phyloP scores from a whole-genome alignment of 2,329 filamentous ascomycete species.

The Coniochaeta sp. region DNA sequence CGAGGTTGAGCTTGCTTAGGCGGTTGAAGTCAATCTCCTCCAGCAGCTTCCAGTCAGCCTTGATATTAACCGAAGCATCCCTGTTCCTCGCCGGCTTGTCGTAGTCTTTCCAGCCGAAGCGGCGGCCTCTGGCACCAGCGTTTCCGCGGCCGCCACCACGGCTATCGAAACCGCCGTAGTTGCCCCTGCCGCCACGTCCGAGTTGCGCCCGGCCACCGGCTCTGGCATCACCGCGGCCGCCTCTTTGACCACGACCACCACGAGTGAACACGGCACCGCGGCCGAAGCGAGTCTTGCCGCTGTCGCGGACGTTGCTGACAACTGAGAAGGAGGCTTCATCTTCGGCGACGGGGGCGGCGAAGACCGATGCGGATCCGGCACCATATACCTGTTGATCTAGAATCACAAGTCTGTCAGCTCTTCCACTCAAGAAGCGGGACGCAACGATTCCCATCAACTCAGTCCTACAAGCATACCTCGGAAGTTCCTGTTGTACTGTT shows the following conservation, averaged over 20 bases:
- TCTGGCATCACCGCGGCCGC: slow-evolving; percentile 55
- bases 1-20: slow-evolving; percentile 89
- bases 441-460: not conserved
- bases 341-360: slow-evolving; percentile 78
- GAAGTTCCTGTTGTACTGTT: slow-evolving; percentile 88
- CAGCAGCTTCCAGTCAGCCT: slow-evolving; percentile 88
- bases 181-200: slow-evolving; percentile 56
- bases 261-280: slow-evolving; percentile 79
- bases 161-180: slow-evolving; percentile 56
- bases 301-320: slow-evolving; percentile 88
- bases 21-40: slow-evolving; percentile 99
- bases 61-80: slow-evolving; percentile 92
- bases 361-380: slow-evolving; percentile 75
- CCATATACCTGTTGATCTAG: slow-evolving; percentile 95
- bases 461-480: slow-evolving; percentile 54
- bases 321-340: slow-evolving; percentile 98
- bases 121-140: slow-evolving; percentile 65
- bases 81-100: slow-evolving; percentile 97
- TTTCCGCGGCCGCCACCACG: slow-evolving; percentile 58
- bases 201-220: slow-evolving; percentile 55
- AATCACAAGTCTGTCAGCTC: slow-evolving; percentile 10
- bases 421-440: not conserved
- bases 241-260: slow-evolving; percentile 71
- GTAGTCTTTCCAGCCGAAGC: slow-evolving; percentile 98
- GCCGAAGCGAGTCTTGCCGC: slow-evolving; percentile 77